Percentiles rank a stretch among this genome's conserved stretches.
Conservation (phyloP, 2,329 filamentous ascomycete genomes). For the Periconia digitata region DNA sequence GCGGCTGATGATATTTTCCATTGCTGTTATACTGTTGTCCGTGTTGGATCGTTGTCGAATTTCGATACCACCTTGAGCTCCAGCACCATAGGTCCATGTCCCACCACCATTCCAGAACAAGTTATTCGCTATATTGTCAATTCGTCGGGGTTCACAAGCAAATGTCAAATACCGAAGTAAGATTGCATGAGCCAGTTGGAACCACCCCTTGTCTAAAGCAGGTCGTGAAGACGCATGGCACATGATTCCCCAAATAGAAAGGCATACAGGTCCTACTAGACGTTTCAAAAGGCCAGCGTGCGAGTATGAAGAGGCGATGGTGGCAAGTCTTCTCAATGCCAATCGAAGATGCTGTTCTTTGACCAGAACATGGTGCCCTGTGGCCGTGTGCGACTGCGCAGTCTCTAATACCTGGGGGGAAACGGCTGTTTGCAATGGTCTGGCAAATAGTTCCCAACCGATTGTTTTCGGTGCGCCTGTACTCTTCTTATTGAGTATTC, state of each 20-base stretch:
- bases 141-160: slow-evolving; percentile 54
- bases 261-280: slow-evolving; percentile 59
- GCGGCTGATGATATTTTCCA: slow-evolving; percentile 63
- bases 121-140: slow-evolving; percentile 55
- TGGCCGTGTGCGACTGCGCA: slow-evolving; percentile 49
- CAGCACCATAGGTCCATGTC: slow-evolving; percentile 58
- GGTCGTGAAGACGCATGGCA: slow-evolving; percentile 50
- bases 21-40: slow-evolving; percentile 81
- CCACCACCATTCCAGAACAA: slow-evolving; percentile 58
- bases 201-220: slow-evolving; percentile 30
- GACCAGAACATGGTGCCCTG: slow-evolving; percentile 52
- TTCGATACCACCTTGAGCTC: slow-evolving; percentile 54
- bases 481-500: slow-evolving; percentile 65
- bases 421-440: slow-evolving; percentile 58
- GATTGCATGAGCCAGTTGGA: slow-evolving; percentile 22
- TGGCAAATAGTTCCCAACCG: slow-evolving; percentile 65
- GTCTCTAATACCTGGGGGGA: slow-evolving; percentile 43
- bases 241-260: slow-evolving; percentile 65
- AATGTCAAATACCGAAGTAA: slow-evolving; percentile 56
- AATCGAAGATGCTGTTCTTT: slow-evolving; percentile 50
- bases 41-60: slow-evolving; percentile 68
- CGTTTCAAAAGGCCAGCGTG: slow-evolving; percentile 67
- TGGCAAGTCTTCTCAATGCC: slow-evolving; percentile 58
- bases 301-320: slow-evolving; percentile 64
- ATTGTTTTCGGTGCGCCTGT: slow-evolving; percentile 63